Base-by-base conservation (phyloP, 345 rosid species). In the Gossypium ekmanianum region DNA sequence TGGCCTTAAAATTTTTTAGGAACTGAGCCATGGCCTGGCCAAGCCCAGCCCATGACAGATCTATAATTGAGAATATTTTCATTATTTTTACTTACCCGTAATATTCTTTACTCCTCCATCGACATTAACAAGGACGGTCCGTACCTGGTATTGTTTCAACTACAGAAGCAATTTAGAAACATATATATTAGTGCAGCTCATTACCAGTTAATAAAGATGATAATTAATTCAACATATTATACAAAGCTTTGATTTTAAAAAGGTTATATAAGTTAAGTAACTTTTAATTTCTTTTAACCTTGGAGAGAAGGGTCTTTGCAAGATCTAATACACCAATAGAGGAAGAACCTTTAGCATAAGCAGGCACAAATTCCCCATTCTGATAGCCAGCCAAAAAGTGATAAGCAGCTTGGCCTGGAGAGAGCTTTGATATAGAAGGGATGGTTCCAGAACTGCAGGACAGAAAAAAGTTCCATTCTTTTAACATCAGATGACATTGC, bases 311-410 rank as follows among this genome's bases (percentile, higher is more conserved):
- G 61, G 83, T 74, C 66, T 78, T 75, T 11, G 86, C 81, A 68
- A 83, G 80, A 61, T 80, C 74, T 72, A 83, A 24, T 4, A 61
- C 27, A 52, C 78, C 75, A 73, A 80, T 20, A 65, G 11, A n/a
- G 27, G 79, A 64, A 45, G 81, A 76, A 73, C 79, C 64, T 51
- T 61, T 68, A 68, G 64, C 56, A 73, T 73, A 78, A 11, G 78
- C 80, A 73, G 83, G 80, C 54, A 74, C 57, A 16, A 83, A 80
- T 68, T 80, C 77, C 71, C 81, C 81, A 68, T 78, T 76, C 34
- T 78, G 78, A 41, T 78, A 70, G 63, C 83, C 83, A 18, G 86
- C 86, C 78, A 83, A 47, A 74, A 77, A 80, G 61, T 83, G 86
- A 68, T 83, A 80, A 16, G 81, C 83, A 14, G 80, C 83, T 78